Evolutionary conservation across 495 filamentous ascomycete species (phyloP).

Genomic region (Podospora pseudopauciseta): DNA sequence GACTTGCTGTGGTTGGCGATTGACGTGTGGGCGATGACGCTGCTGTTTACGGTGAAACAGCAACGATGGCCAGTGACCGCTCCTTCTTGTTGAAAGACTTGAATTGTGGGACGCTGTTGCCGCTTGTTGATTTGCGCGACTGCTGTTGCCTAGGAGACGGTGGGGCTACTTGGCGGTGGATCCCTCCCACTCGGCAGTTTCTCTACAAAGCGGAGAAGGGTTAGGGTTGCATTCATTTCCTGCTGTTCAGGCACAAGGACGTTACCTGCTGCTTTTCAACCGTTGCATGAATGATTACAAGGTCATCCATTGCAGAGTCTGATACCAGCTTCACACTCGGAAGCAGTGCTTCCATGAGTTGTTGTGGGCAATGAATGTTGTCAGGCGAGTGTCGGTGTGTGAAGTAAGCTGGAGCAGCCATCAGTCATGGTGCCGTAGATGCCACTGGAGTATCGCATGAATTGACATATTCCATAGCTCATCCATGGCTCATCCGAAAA

Average conservation of each 20-base stretch:
- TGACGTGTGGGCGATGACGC: background rate
- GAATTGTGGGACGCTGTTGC: constrained; percentile 15
- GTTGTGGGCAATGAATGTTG: background rate
- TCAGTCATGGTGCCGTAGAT: too few species aligned
- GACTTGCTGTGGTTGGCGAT: background rate
- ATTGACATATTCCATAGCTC: too few species aligned
- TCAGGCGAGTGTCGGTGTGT: background rate
- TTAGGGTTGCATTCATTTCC: constrained; percentile 4
- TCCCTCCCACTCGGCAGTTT: background rate
- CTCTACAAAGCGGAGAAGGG: background rate
- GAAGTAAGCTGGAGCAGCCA: too few species aligned
- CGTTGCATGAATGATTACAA: background rate
- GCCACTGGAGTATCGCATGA: too few species aligned
- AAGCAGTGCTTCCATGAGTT: background rate
- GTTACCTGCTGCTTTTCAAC: background rate
- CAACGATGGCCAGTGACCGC: background rate
- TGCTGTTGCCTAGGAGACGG: constrained; percentile 28
- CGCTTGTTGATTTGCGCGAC: constrained; percentile 21
- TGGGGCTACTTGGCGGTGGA: constrained; percentile 3
- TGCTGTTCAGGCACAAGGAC: background rate
- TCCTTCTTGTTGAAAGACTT: constrained; percentile 11
- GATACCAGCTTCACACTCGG: background rate
- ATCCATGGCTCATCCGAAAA: too few species aligned
- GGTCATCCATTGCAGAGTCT: background rate
- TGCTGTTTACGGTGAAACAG: constrained; percentile 19